Evolutionary conservation across 2,329 filamentous ascomycete genomes (phyloP).

Genomic region (Blastomyces emzantsi): DNA sequence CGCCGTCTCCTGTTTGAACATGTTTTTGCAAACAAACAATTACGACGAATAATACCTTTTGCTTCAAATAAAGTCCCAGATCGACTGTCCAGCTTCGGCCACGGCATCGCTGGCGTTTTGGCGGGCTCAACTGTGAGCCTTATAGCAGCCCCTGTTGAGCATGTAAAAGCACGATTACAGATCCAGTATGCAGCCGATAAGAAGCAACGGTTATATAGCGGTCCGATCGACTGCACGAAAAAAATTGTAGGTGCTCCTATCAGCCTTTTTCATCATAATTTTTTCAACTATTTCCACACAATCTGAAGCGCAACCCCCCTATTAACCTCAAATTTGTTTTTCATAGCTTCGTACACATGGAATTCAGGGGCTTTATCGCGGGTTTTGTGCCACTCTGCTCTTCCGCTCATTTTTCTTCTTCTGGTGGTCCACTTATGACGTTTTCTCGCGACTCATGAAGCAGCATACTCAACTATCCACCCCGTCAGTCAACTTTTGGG

Average conservation of each 20-base stretch:
- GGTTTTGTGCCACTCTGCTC: slow-evolving; percentile 71
- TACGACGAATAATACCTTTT: slow-evolving; percentile 32
- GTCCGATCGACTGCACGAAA: slow-evolving; percentile 71
- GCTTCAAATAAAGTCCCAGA: slow-evolving; percentile 28
- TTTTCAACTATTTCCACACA: neutral
- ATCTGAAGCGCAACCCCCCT: neutral
- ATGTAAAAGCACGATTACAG: slow-evolving; percentile 88
- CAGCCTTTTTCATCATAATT: neutral
- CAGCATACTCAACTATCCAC: slow-evolving; percentile 60
- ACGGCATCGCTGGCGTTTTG: slow-evolving; percentile 78
- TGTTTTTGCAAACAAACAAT: slow-evolving; percentile 54
- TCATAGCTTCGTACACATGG: slow-evolving; percentile 53
- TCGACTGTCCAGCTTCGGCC: slow-evolving; percentile 65
- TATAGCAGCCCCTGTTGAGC: slow-evolving; percentile 87
- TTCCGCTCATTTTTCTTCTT: slow-evolving; percentile 95
- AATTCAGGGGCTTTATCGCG: slow-evolving; percentile 72
- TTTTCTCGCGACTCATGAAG: slow-evolving; percentile 62
- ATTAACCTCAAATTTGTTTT: neutral
- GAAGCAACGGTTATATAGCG: slow-evolving; percentile 67
- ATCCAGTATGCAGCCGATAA: slow-evolving; percentile 84
- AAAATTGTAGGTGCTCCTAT: slow-evolving; percentile 44
- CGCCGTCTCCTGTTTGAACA: slow-evolving; percentile 72
- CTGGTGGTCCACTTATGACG: slow-evolving; percentile 95
- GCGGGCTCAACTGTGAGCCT: slow-evolving; percentile 87
- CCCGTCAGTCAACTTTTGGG: slow-evolving; percentile 92